A percentile compares a stretch with the other conserved stretches of the same genome.
phyloP scores from a whole-genome alignment of 1,284 basidiomycete genomes.

The Omphalotus olearius region DNA sequence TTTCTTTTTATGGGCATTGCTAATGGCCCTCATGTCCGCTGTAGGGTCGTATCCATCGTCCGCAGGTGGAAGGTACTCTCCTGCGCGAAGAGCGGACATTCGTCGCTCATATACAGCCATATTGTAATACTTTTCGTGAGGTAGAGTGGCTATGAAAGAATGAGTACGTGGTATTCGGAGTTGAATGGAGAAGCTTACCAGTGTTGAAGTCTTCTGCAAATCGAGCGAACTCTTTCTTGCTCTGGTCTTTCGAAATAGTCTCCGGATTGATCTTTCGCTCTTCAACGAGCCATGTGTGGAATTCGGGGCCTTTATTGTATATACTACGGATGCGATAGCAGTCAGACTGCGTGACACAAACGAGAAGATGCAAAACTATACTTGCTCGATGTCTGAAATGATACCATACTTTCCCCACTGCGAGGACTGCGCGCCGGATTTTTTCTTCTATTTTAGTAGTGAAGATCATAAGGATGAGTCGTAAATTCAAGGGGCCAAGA shows the following conservation, averaged over 20 bases:
- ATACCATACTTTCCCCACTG: constrained; percentile 90
- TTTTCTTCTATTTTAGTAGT: constrained; percentile 39
- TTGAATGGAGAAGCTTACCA: constrained; percentile 37
- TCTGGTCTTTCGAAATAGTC: constrained; percentile 77
- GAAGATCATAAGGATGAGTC: background rate
- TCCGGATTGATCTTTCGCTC: constrained; percentile 87
- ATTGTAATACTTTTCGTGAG: constrained; percentile 90
- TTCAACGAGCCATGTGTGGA: constrained; percentile 86
- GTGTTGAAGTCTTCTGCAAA: constrained; percentile 89
- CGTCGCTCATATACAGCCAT: constrained; percentile 76
- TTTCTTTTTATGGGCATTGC: constrained; percentile 61
- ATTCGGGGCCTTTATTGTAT: constrained; percentile 78
- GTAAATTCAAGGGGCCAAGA: constrained; percentile 1
- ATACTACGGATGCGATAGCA: constrained; percentile 40
- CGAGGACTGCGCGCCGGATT: constrained; percentile 46
- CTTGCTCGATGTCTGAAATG: constrained; percentile 80
- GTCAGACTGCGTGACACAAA: too few species aligned
- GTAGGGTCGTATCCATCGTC: constrained; percentile 72
- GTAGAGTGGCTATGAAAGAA: constrained; percentile 63
- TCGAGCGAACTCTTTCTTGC: constrained; percentile 76
- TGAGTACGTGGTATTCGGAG: background rate
- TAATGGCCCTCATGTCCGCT: constrained; percentile 76
- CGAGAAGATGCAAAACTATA: constrained; percentile 15
- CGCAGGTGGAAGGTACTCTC: constrained; percentile 69
- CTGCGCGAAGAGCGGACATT: constrained; percentile 77